phyloP scores from a whole-genome alignment of 495 filamentous ascomycete genomes.

The Hypoxylon fuscum region DNA sequence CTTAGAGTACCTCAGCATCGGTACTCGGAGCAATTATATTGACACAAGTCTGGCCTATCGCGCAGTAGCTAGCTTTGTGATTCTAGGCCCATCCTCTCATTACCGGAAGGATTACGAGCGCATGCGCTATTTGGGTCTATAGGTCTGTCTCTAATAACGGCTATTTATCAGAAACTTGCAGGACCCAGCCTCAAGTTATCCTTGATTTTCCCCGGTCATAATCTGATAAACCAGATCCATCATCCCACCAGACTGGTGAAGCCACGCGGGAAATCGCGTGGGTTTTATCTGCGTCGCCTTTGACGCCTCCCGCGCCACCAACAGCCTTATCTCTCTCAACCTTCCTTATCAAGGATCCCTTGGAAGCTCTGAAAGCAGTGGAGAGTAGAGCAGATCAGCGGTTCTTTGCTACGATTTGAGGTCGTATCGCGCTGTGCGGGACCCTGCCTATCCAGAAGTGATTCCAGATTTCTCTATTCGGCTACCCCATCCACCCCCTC shows the following conservation, averaged over 20 bases:
- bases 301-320: conserved; percentile 29
- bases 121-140: conserved; percentile 36
- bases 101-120: conserved; percentile 35
- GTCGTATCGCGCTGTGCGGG: conserved; percentile 32
- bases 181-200: conserved; percentile 33
- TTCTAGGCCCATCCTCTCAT: conserved; percentile 23
- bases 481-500: conserved; percentile 26
- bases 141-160: conserved; percentile 24
- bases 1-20: conserved; percentile 46
- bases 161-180: conserved; percentile 34
- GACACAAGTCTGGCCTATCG: conserved; percentile 36
- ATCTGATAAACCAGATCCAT: conserved; percentile 33
- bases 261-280: conserved; percentile 36
- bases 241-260: conserved; percentile 35
- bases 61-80: conserved; percentile 18
- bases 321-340: conserved; percentile 36
- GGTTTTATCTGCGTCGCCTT: conserved; percentile 25
- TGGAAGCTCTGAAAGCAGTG: conserved; percentile 20
- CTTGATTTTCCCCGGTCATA: conserved; percentile 25
- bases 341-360: conserved; percentile 34
- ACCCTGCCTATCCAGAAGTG: conserved; percentile 21
- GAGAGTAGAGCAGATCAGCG: conserved; percentile 33
- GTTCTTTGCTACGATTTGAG: conserved; percentile 31
- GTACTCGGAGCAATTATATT: conserved; percentile 31
- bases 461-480: conserved; percentile 20